phyloP scores from a whole-genome alignment of 2,329 filamentous ascomycete genomes.

The Diplodia mutila region DNA sequence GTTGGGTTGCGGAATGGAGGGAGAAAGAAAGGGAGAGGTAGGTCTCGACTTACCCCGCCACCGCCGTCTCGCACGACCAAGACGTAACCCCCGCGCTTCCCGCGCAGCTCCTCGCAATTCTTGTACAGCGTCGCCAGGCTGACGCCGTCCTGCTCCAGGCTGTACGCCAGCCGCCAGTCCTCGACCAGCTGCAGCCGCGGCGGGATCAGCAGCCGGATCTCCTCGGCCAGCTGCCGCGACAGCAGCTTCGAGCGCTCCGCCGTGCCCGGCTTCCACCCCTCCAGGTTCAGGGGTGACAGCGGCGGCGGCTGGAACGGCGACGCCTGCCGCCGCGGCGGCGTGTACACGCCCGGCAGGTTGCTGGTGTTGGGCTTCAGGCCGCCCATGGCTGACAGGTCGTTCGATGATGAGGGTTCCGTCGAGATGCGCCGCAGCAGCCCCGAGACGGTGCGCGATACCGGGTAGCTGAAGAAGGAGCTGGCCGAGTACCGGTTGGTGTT shows the following conservation, averaged over 20 bases:
- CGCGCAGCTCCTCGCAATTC: constrained; percentile 69
- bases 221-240: constrained; percentile 76
- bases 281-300: constrained; percentile 76
- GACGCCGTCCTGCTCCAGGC: constrained; percentile 87
- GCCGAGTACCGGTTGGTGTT: constrained; percentile 30
- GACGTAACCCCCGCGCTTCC: constrained; percentile 80
- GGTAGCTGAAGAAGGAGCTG: constrained; percentile 54
- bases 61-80: constrained; percentile 80
- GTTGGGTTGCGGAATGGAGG: too few species aligned
- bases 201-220: constrained; percentile 87
- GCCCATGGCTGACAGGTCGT: constrained; percentile 20
- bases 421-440: constrained; percentile 53
- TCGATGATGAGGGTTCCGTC: constrained; percentile 41
- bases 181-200: constrained; percentile 85
- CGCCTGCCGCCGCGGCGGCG: constrained; percentile 63
- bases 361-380: constrained; percentile 19
- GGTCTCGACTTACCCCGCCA: constrained; percentile 64
- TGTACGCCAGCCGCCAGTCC: constrained; percentile 85
- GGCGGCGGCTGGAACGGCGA: constrained; percentile 88
- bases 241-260: constrained; percentile 67
- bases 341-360: constrained; percentile 63
- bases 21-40: not conserved
- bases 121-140: constrained; percentile 86
- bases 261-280: constrained; percentile 67
- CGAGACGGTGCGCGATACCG: constrained; percentile 53